Conservation (phyloP, 768 basidiomycete genomes). For the Trametes cingulata region DNA sequence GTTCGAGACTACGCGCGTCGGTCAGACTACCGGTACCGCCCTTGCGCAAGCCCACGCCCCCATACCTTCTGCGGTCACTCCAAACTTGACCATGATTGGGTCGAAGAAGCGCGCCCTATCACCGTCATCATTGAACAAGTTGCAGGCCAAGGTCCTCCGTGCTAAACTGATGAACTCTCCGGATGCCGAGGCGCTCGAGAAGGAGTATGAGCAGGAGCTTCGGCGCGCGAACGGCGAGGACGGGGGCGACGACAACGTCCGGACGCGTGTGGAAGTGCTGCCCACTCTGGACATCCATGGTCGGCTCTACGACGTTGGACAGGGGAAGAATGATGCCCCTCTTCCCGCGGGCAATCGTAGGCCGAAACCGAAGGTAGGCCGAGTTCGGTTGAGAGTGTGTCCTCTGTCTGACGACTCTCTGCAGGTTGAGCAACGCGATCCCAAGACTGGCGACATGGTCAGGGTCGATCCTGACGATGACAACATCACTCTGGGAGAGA, state of each 20-base stretch:
- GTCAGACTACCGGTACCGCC: slow-evolving; percentile 56
- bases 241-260: slow-evolving; percentile 42
- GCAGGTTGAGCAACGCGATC: slow-evolving; percentile 86
- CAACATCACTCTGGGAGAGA: slow-evolving; percentile 79
- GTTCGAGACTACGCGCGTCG: slow-evolving; percentile 59
- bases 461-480: slow-evolving; percentile 93
- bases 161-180: slow-evolving; percentile 86
- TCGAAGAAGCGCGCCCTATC: slow-evolving; percentile 53
- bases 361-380: slow-evolving; percentile 69
- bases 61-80: slow-evolving; percentile 89
- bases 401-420: not conserved
- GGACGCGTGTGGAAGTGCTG: slow-evolving; percentile 75
- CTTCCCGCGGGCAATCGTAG: slow-evolving; percentile 67
- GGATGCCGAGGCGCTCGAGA: slow-evolving; percentile 75
- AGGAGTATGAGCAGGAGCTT: slow-evolving; percentile 78
- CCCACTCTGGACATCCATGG: slow-evolving; percentile 88
- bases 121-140: slow-evolving; percentile 80
- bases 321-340: slow-evolving; percentile 60
- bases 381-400: slow-evolving; percentile 1
- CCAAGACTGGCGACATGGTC: slow-evolving; percentile 86
- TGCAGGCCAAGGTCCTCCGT: slow-evolving; percentile 91
- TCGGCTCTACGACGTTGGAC: slow-evolving; percentile 87
- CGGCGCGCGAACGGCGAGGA: slow-evolving; percentile 42
- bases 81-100: slow-evolving; percentile 38
- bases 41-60: slow-evolving; percentile 69